Base-by-base conservation (phyloP, 2,329 filamentous ascomycete species). In the Raffaelea deltoideospora region DNA sequence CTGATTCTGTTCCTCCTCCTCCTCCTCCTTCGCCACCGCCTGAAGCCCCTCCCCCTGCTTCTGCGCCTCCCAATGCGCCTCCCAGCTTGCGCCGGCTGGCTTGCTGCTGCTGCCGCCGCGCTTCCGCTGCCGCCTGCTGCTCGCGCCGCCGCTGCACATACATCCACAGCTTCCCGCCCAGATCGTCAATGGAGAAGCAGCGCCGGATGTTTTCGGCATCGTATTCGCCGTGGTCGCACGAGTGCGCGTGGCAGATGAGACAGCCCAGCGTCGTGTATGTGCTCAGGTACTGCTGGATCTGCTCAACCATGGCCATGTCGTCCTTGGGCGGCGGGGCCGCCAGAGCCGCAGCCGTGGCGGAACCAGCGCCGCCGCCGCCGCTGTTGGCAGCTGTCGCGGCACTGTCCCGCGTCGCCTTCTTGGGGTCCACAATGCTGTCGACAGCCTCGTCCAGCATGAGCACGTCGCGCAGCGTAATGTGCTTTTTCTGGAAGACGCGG, bases 191-290 rank as follows among this genome's bases (percentile, higher is more conserved):
- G 3, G 67, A 69, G 46, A 73, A 68, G 3, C 63, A 55, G 33
- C 61, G 66, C 24, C 65, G 60, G 45, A 71, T 67, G 41, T 69
- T 67, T 35, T 66, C 64, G 7, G 54, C 50, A 37, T 70, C 65
- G 35, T 72, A 73, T 37, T 73, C 69, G 32, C 70, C 71, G 43
- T 76, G 71, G 46, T 75, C 71, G 41, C 71, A 76, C 11, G 69
- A 72, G 48, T 74, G 65, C 35, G 67, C 67, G 46, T 63, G 69
- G 51, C 71, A 76, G 35, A 73, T 64, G n/a, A 72, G 52, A 45
- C 71, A 76, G 11, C 66, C 67, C 14, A 75, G 57, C 10, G 69
- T 59, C 23, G 63, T 62, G 46, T 73, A 72, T 2, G 67, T 73
- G 34, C 66, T 65, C 19, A 75, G 48, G 26, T 62, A 60, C 18